phyloP scores from a whole-genome alignment of 23 red algal genomes.

The Gracilariopsis chorda region DNA sequence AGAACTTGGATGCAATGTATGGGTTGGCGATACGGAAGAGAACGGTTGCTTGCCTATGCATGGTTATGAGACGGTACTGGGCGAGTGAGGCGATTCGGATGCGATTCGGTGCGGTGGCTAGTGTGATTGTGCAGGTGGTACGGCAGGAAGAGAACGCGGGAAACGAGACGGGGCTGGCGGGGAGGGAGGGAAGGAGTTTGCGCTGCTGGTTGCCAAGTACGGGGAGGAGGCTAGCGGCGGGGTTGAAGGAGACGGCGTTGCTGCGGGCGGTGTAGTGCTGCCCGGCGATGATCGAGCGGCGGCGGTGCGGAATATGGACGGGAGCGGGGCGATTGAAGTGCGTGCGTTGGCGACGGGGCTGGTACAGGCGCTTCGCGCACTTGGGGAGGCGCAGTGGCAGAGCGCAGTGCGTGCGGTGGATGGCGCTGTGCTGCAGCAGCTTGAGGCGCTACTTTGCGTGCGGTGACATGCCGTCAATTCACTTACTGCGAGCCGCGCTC shows the following conservation, averaged over 20 bases:
- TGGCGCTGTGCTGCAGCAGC: not conserved
- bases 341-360: not conserved
- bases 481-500: too few relatives aligned
- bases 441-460: not conserved
- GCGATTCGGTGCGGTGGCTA: constrained; percentile 14
- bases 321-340: not conserved
- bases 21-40: constrained; percentile 1
- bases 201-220: not conserved
- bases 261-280: not conserved
- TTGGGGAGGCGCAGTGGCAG: not conserved
- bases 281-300: too few relatives aligned
- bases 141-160: not conserved
- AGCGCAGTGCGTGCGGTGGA: constrained; percentile 9
- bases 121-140: constrained; percentile 36
- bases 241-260: not conserved
- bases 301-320: not conserved
- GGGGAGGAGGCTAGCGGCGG: not conserved
- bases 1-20: constrained; percentile 57
- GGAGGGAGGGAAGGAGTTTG: not conserved
- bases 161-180: not conserved
- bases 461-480: not conserved
- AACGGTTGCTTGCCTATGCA: constrained; percentile 6
- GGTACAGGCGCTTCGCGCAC: not conserved
- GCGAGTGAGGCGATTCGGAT: constrained; percentile 4
- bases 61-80: not conserved